These are phyloP conservation scores for Aspergillus steynii DNA, from an alignment of 495 filamentous ascomycete genomes.

Conservation along the genomic window DNA sequence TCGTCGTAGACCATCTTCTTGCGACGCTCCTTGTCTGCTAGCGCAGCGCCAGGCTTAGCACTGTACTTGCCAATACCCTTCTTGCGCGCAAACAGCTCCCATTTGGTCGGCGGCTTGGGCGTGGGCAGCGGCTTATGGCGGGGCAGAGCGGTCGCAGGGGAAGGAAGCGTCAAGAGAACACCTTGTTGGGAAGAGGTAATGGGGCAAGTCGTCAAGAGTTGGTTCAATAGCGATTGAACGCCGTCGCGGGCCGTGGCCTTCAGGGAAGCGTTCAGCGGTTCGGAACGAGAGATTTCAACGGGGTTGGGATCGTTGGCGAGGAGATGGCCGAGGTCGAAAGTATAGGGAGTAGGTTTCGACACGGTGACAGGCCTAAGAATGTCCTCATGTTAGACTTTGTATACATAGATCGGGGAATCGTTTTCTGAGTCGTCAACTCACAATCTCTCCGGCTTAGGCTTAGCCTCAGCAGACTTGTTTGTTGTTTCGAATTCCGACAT, in stretches of 20 bases:
- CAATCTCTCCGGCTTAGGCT: slow-evolving; percentile 45
- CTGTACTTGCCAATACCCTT: slow-evolving; percentile 76
- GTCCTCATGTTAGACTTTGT: neutral
- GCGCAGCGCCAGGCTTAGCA: slow-evolving; percentile 39
- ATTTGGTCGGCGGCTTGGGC: slow-evolving; percentile 81
- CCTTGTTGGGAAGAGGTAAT: slow-evolving; percentile 63
- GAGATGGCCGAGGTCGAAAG: slow-evolving; percentile 88
- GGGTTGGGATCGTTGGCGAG: slow-evolving; percentile 82
- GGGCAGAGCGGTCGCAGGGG: slow-evolving; percentile 66
- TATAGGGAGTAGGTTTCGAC: slow-evolving; percentile 82
- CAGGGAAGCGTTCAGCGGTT: slow-evolving; percentile 51
- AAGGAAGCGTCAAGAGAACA: slow-evolving; percentile 74
- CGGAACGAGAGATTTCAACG: slow-evolving; percentile 48
- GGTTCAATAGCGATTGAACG: slow-evolving; percentile 84
- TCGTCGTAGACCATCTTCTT: slow-evolving; percentile 84
- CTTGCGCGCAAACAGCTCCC: slow-evolving; percentile 92
- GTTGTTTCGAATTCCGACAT: slow-evolving; percentile 31
- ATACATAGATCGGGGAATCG: neutral
- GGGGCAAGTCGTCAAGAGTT: slow-evolving; percentile 83
- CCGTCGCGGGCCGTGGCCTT: slow-evolving; percentile 75
- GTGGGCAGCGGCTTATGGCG: slow-evolving; percentile 87
- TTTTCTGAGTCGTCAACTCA: slow-evolving; percentile 22
- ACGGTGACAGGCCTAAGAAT: slow-evolving; percentile 58
- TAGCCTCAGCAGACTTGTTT: slow-evolving; percentile 20
- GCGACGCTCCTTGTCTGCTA: slow-evolving; percentile 62